These are phyloP conservation scores for Lodderomyces metapsilosis DNA, from an alignment of 1,139 yeast genomes.

Conservation along the genomic window DNA sequence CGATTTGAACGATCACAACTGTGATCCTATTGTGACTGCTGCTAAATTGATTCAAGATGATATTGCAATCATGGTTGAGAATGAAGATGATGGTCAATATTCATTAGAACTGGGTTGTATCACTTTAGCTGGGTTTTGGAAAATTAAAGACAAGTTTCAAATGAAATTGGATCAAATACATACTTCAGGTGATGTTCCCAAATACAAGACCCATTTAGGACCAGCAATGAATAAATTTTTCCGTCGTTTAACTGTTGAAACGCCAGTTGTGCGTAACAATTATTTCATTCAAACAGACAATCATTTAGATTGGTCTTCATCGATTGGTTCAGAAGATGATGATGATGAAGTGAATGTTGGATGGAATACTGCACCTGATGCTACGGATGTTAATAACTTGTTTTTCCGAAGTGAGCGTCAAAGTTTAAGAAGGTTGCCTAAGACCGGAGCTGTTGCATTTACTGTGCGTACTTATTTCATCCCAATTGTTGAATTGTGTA, in stretches of 20 bases:
- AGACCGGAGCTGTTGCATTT: conserved; percentile 57
- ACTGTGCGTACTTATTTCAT: conserved; percentile 63
- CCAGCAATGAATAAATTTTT: conserved; percentile 67
- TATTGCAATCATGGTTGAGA: conserved; percentile 63
- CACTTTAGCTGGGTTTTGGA: conserved; percentile 65
- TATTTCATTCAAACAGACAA: conserved; percentile 66
- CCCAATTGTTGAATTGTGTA: conserved; percentile 50
- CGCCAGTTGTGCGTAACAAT: conserved; percentile 64
- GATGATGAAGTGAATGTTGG: conserved; percentile 48
- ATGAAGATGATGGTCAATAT: conserved; percentile 50
- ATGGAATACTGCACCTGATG: conserved; percentile 58
- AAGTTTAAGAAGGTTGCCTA: conserved; percentile 64
- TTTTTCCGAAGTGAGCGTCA: conserved; percentile 69
- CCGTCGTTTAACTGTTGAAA: conserved; percentile 49
- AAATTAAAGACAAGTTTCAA: conserved; percentile 54
- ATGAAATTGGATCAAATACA: conserved; percentile 58
- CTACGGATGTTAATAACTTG: conserved; percentile 42
- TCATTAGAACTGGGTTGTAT: conserved; percentile 59
- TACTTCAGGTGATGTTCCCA: conserved; percentile 65
- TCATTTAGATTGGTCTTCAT: conserved; percentile 60
- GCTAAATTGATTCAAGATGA: conserved; percentile 66
- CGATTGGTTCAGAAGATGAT: conserved; percentile 55
- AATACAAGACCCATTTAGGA: conserved; percentile 55
- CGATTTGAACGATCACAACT: conserved; percentile 17
- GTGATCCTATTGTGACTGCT: conserved; percentile 58